phyloP scores from a whole-genome alignment of 2,329 filamentous ascomycete genomes.

The Trichoderma sp. region DNA sequence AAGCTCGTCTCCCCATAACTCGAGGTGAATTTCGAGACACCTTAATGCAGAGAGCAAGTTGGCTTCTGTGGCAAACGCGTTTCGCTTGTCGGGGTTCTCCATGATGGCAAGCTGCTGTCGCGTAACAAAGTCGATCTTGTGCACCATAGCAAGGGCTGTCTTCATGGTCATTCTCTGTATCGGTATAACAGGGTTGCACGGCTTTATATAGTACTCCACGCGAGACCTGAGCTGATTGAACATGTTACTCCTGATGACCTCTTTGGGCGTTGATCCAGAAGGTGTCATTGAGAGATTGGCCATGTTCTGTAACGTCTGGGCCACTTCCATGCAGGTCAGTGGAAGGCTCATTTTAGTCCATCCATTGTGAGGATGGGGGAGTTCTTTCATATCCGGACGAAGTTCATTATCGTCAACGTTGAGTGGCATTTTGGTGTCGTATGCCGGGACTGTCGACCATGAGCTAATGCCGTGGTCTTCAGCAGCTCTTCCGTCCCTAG shows the following conservation, averaged over 20 bases:
- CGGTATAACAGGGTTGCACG: constrained; percentile 53
- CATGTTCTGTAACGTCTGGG: constrained; percentile 28
- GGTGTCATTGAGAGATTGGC: constrained; percentile 24
- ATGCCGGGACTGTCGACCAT: constrained; percentile 17
- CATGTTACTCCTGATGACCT: constrained; percentile 37
- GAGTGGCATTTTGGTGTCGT: constrained; percentile 32
- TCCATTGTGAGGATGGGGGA: constrained; percentile 41
- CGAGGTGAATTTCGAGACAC: constrained; percentile 33
- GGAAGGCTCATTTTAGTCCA: constrained; percentile 59
- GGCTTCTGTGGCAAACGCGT: constrained; percentile 29
- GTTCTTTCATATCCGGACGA: constrained; percentile 38
- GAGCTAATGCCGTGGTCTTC: constrained; percentile 52
- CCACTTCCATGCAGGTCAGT: constrained; percentile 51
- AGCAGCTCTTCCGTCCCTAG: constrained; percentile 47
- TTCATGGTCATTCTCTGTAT: constrained; percentile 33
- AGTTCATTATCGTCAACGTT: constrained; percentile 48
- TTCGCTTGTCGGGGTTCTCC: constrained; percentile 23
- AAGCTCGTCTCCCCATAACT: constrained; percentile 36
- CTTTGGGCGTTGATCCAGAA: constrained; percentile 23
- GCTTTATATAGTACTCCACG: constrained; percentile 34
- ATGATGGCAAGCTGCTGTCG: constrained; percentile 29
- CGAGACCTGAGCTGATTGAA: constrained; percentile 33
- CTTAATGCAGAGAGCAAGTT: constrained; percentile 34
- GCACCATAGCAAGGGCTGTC: constrained; percentile 30
- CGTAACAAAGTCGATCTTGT: constrained; percentile 36